Evolutionary conservation across 116 monocot species (phyloP), one percentile per base, ranked within the genome.

Genomic region (Posidonia oceanica): DNA sequence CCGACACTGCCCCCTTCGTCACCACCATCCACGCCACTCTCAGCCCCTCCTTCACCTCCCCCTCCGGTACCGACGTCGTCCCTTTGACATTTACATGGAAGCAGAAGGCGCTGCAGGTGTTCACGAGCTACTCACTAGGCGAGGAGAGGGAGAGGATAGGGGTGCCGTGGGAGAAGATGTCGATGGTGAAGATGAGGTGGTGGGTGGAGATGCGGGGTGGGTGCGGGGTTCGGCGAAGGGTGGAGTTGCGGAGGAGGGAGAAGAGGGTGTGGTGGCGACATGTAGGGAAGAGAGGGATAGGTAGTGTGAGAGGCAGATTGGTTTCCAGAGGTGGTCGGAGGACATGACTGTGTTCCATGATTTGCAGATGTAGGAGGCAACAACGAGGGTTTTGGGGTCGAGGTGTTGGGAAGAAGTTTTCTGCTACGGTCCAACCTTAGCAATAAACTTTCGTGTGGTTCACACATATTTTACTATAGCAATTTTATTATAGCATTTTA

Each of bases 281-380:
- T 36, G 23, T 59, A 83, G 74, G 55, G 38, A 52, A 42, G 54
- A 70, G 58, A 78, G 67, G 57, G 83, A 74, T 2, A 81, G 81
- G 67, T 59, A 77, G 78, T 59, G 76, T 63, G 78, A 61, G 59
- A 61, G 68, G 71, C 78, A 84, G 64, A 78, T 64, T 75, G 67
- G 71, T 21, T 40, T 14, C 87, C 84, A 87, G 7, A 87, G 78
- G 54, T 87, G 61, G 72, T 87, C 81, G 51, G 84, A 60, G 38
- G 78, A 78, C 81, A 83, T 81, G 76, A 63, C 73, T 22, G 60
- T 63, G 60, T 23, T 39, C 83, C 87, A 87, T 2, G 70, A 60
- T 37, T 74, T 79, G 78, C 73, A 83, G 36, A 87, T 79, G 74
- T 76, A 83, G 52, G 83, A 78, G 64, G 81, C 75, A 4, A 36